These are phyloP conservation scores for Pseudogymnoascus sp. DNA, from an alignment of 2,329 filamentous ascomycete genomes.

Conservation along the genomic window DNA sequence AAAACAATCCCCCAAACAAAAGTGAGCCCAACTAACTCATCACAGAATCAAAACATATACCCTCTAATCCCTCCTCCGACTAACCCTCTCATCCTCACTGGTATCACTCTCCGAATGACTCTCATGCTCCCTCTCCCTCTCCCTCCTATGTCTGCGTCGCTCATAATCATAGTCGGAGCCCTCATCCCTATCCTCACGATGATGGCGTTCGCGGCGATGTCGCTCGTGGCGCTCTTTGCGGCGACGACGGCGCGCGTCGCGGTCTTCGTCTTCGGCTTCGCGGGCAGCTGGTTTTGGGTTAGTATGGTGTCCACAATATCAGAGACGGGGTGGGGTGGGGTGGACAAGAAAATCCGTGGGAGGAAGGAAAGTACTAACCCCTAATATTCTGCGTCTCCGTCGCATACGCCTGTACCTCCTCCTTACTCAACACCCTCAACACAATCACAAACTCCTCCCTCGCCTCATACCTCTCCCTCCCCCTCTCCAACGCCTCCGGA, in stretches of 20 bases:
- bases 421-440: slow-evolving; percentile 73
- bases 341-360: neutral
- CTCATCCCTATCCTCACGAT: slow-evolving; percentile 15
- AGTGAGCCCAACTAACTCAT: neutral
- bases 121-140: neutral
- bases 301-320: slow-evolving; percentile 13
- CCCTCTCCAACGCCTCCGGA: slow-evolving; percentile 73
- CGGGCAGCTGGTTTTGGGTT: slow-evolving; percentile 14
- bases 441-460: slow-evolving; percentile 93
- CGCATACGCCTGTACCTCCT: slow-evolving; percentile 84
- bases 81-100: slow-evolving; percentile 15
- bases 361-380: slow-evolving; percentile 43
- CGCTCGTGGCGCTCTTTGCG: slow-evolving; percentile 26
- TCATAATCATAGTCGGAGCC: slow-evolving; percentile 15
- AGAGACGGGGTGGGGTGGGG: neutral
- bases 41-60: neutral
- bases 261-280: slow-evolving; percentile 24
- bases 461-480: slow-evolving; percentile 87
- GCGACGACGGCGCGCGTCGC: slow-evolving; percentile 21
- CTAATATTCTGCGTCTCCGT: slow-evolving; percentile 72
- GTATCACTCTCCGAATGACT: slow-evolving; percentile 20
- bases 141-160: slow-evolving; percentile 4
- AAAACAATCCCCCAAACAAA: neutral
- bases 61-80: neutral
- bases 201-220: slow-evolving; percentile 24